Evolutionary conservation across 768 basidiomycete species (phyloP).

Genomic region (Pleurotus tuber-regium): DNA sequence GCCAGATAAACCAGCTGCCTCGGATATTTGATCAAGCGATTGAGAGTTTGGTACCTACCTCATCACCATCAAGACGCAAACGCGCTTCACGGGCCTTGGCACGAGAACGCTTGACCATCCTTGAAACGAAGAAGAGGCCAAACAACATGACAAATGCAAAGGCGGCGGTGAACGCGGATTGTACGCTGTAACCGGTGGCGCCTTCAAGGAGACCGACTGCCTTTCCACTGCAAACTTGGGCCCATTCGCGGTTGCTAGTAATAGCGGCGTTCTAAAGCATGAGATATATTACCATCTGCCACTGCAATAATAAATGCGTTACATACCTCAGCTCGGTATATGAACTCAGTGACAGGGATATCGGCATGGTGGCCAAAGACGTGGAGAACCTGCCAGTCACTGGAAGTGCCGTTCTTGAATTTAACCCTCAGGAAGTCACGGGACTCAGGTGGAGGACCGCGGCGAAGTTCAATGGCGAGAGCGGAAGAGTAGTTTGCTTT

Average conservation of each 20-base stretch:
- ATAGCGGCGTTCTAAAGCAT: conserved; percentile 44
- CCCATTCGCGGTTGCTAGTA: conserved; percentile 56
- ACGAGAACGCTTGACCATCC: conserved; percentile 37
- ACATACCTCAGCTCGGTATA: conserved; percentile 74
- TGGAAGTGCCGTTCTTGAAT: conserved; percentile 79
- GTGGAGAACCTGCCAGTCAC: conserved; percentile 63
- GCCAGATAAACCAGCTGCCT: no score
- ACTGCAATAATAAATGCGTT: neutral
- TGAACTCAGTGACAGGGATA: conserved; percentile 82
- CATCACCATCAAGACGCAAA: conserved; percentile 43
- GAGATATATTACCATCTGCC: neutral
- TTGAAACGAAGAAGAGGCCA: conserved; percentile 34
- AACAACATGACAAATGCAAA: conserved; percentile 37
- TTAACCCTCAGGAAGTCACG: conserved; percentile 82
- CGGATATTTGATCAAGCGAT: no score
- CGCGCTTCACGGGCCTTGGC: conserved; percentile 34
- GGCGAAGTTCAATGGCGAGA: conserved; percentile 75
- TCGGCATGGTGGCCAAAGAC: conserved; percentile 75
- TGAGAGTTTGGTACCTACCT: conserved; percentile 36
- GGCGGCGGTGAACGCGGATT: conserved; percentile 33
- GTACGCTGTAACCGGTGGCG: conserved; percentile 21
- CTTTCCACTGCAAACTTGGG: conserved; percentile 39
- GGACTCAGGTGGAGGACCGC: conserved; percentile 69
- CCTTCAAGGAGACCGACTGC: conserved; percentile 23
- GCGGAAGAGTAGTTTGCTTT: conserved; percentile 74